Conservation (phyloP, 495 filamentous ascomycete species). For the Lichina pygmaea region DNA sequence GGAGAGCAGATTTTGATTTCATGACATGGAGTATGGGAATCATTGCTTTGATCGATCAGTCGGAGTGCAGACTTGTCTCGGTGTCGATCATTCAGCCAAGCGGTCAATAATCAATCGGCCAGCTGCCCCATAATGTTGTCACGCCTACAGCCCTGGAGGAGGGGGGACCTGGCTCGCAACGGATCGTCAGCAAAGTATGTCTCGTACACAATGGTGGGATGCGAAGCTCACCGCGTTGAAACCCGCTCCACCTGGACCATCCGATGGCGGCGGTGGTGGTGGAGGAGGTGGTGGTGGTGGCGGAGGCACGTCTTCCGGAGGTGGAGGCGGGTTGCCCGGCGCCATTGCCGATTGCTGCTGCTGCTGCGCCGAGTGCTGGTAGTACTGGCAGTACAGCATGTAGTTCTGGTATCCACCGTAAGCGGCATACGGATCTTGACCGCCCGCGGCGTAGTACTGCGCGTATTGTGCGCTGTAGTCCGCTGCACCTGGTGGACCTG, state of each 20-base stretch:
- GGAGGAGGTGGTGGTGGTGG: conserved; percentile 26
- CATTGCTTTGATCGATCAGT: too few species aligned
- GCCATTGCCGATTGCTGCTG: conserved; percentile 3
- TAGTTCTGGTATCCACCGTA: conserved; percentile 63
- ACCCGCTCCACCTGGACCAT: conserved; percentile 23
- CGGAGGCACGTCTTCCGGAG: conserved; percentile 35
- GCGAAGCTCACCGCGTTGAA: conserved; percentile 36
- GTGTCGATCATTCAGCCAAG: not conserved
- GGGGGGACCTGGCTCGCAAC: conserved; percentile 2
- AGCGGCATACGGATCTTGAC: conserved; percentile 64
- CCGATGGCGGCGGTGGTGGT: conserved; percentile 33
- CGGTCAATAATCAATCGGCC: not conserved
- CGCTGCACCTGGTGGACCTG: conserved; percentile 15
- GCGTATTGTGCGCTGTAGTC: conserved; percentile 64
- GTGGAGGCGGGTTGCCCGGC: conserved; percentile 28
- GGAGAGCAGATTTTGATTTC: too few species aligned
- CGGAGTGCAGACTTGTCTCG: too few species aligned
- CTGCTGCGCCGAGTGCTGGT: conserved; percentile 28
- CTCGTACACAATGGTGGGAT: not conserved
- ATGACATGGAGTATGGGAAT: too few species aligned
- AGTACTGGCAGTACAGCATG: conserved; percentile 38
- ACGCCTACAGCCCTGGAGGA: conserved; percentile 3
- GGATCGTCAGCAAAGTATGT: not conserved
- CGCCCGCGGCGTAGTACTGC: conserved; percentile 34
- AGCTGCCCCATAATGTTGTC: not conserved